A percentile compares a stretch with the other conserved stretches of the same genome.
phyloP scores from a whole-genome alignment of 441 rosid species.

The Gossypium armourianum region DNA sequence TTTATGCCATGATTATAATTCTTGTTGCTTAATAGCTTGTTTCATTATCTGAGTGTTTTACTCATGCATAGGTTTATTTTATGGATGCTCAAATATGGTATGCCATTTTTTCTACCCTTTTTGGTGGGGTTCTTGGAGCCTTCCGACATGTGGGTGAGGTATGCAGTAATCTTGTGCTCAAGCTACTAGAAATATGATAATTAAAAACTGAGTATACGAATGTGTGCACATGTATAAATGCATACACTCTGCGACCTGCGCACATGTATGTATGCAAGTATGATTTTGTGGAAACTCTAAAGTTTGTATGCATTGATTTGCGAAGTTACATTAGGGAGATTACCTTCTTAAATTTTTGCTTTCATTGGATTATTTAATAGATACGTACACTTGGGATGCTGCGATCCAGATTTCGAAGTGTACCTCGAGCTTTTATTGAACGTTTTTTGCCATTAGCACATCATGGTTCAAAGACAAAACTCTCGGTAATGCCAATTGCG shows the following conservation, averaged over 20 bases:
- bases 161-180: conserved; percentile 18
- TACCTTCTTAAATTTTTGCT: conserved; percentile 2
- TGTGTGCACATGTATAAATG: not conserved
- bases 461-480: conserved; percentile 24
- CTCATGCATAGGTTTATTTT: conserved; percentile 56
- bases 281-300: not conserved
- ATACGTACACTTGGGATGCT: conserved; percentile 91
- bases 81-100: conserved; percentile 99
- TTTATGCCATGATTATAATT: not conserved
- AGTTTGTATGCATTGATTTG: not conserved
- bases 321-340: not conserved
- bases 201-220: not conserved
- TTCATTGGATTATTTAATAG: conserved; percentile 27
- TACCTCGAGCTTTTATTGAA: conserved; percentile 53
- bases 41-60: conserved; percentile 16
- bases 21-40: not conserved
- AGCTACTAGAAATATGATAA: not conserved
- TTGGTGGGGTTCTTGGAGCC: conserved; percentile 92
- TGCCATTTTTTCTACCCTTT: conserved; percentile 76
- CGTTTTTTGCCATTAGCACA: conserved; percentile 47
- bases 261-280: not conserved
- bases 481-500: conserved; percentile 26
- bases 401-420: conserved; percentile 63
- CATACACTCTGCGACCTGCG: not conserved
- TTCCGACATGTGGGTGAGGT: conserved; percentile 97